These are phyloP conservation scores for Camelina hispida DNA, from an alignment of 345 rosid genomes.

Conservation along the genomic window DNA sequence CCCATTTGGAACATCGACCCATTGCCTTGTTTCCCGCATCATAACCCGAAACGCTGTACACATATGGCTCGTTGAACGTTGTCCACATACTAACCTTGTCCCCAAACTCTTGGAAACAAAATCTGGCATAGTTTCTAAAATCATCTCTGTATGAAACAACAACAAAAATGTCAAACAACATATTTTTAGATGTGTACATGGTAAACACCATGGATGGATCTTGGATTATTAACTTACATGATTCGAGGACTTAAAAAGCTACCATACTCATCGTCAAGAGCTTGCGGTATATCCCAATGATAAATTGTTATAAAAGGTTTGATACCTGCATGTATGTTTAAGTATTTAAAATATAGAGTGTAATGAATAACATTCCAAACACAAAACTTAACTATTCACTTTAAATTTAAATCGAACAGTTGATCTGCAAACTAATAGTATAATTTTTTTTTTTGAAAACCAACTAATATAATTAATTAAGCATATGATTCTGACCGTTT, in stretches of 20 bases:
- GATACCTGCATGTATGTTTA: conserved; percentile 34
- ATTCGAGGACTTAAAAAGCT: conserved; percentile 48
- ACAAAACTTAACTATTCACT: not conserved
- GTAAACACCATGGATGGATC: not conserved
- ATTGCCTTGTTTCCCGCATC: conserved; percentile 42
- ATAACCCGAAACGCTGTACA: conserved; percentile 43
- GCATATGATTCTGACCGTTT: conserved; percentile 35
- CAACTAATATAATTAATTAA: not conserved
- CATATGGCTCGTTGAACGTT: conserved; percentile 55
- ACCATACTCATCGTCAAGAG: conserved; percentile 50
- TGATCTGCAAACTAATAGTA: not conserved
- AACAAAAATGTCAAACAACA: not conserved
- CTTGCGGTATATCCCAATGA: conserved; percentile 58
- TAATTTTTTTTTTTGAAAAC: no score
- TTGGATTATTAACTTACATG: conserved; percentile 37
- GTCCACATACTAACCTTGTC: conserved; percentile 56
- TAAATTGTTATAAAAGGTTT: conserved; percentile 49
- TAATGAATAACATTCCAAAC: not conserved
- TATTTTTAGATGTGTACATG: not conserved
- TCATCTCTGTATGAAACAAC: conserved; percentile 34
- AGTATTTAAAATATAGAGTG: not conserved
- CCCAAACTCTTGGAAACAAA: conserved; percentile 55
- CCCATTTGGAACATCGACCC: conserved; percentile 49
- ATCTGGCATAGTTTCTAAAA: conserved; percentile 33
- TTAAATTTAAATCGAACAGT: not conserved